Evolutionary conservation across 805 yeast genomes (phyloP).

Genomic region (Candida manassasensis): DNA sequence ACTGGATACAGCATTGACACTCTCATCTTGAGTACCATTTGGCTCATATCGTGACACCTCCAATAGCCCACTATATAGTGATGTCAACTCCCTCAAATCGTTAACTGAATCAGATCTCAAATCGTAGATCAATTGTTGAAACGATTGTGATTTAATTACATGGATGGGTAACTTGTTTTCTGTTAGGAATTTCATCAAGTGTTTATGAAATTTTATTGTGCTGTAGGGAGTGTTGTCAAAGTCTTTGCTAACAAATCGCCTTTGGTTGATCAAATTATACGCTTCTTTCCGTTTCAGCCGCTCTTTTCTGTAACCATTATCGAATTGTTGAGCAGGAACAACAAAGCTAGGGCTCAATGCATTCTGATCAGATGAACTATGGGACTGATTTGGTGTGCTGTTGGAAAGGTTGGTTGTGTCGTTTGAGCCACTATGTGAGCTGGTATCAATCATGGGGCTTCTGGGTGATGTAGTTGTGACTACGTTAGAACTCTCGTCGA

Average conservation of each 20-base stretch:
- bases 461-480: neutral
- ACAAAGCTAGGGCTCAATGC: constrained; percentile 1
- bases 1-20: constrained; percentile 1
- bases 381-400: neutral
- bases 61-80: constrained; percentile 39
- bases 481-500: constrained; percentile 5
- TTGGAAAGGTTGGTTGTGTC: neutral
- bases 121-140: constrained; percentile 48
- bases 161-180: constrained; percentile 49
- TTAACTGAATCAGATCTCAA: constrained; percentile 43
- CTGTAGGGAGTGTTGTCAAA: constrained; percentile 43
- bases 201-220: constrained; percentile 44
- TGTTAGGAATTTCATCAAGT: constrained; percentile 44
- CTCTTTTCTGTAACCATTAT: constrained; percentile 1
- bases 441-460: neutral
- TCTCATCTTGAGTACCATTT: constrained; percentile 1
- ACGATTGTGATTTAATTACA: constrained; percentile 46
- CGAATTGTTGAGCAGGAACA: neutral
- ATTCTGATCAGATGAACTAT: constrained; percentile 1
- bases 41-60: constrained; percentile 35
- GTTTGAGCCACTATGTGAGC: neutral
- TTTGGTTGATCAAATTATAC: constrained; percentile 10
- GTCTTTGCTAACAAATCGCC: constrained; percentile 22
- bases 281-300: constrained; percentile 5
- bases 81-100: constrained; percentile 45